Base-by-base conservation (phyloP, 2,329 filamentous ascomycete species). In the Chrysoporthe austroafricana region DNA sequence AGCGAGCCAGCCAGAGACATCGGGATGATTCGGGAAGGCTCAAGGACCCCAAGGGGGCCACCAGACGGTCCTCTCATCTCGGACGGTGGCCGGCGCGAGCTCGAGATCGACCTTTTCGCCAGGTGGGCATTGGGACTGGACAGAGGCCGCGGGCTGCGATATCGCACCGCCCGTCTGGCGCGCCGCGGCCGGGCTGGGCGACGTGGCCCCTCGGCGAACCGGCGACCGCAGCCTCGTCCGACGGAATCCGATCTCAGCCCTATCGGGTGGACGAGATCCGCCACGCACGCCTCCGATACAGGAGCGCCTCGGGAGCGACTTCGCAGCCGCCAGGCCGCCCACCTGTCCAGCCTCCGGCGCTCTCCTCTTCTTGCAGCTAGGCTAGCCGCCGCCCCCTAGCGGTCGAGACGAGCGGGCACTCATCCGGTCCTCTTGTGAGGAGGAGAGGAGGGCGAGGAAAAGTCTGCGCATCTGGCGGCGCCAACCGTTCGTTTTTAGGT, bases 191-290 rank as follows among this genome's bases (percentile, higher is more conserved):
- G 3, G 11, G 44, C 21, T 42, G 43, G 48, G 26, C 50, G 57
- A 65, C 18, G 46, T 43, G 48, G 61, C 46, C 26, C 14, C 43
- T 62, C 43, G 60, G 43, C 60, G 13, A 14, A 54, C n/a, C 63
- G 36, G 63, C 48, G 44, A 26, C 63, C 62, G 58, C 67, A 69
- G 67, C 67, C 67, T 69, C 48, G 67, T 64, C 43, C 54, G 61
- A 56, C 26, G 32, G 58, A 58, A 42, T 50, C 67, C 66, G 57
- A 56, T n/a, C 60, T 62, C 62, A 39, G 46, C 46, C 43, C 32
- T 63, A 13, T 32, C 52, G 21, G 36, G 16, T 5, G 54, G 32
- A 46, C 18, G 26, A 36, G 18, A 32, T 57, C 32, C 56, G 43
- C 64, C 67, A 61, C 56, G n/a, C 13, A 42, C 16, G 8, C 44